Evolutionary conservation across 495 filamentous ascomycete species (phyloP), one percentile per base, ranked within the genome.

Genomic region (Podospora didyma): DNA sequence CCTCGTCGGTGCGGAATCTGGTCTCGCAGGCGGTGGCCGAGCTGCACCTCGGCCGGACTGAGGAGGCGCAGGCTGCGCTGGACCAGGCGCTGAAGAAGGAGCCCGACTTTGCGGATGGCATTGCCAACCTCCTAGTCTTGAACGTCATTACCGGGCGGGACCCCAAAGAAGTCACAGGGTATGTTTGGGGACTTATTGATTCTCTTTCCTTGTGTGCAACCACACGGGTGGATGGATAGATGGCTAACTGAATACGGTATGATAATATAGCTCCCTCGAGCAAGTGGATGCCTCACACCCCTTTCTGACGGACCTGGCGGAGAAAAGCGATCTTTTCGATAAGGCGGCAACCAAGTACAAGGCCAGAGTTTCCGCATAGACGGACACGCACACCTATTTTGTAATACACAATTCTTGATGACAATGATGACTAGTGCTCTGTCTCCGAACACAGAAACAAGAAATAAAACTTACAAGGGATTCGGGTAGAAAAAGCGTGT

Each of bases 11-110:
- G 49, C 81, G 84, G 37, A 79, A 82, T 23, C 83, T 96, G 37
- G 80, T 96, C 59, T 87, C 87, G 31, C 94, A 97, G 79, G 93
- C 92, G 24, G 86, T 97, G 24, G 86, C 89, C 37, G 94, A 98
- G 69, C 75, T 98, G 22, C 94, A 97, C 64, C 83, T 97, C 16
- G 92, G 91, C 26, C 86, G 94, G 16, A 73, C 90, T 22, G 89
- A 90, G 34, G 94, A 98, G 75, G 92, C 94, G 9, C 88, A 96
- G 71, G 83, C 86, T 22, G 93, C 92, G 11, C 73, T 98, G 59
- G 78, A 90, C 51, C 81, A 91, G 67, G 92, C 92, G 5, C 50
- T 92, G 48, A 82, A 86, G 63, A 87, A 88, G 71, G 84, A 92
- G 49, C 81, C 87, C 7, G 75, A 81, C 4, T 80, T 89, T 56